Percentiles rank a stretch among this genome's conserved stretches.
These are phyloP conservation scores for Suhomyces faveliae DNA, from an alignment of 805 yeast species.

Conservation along the genomic window DNA sequence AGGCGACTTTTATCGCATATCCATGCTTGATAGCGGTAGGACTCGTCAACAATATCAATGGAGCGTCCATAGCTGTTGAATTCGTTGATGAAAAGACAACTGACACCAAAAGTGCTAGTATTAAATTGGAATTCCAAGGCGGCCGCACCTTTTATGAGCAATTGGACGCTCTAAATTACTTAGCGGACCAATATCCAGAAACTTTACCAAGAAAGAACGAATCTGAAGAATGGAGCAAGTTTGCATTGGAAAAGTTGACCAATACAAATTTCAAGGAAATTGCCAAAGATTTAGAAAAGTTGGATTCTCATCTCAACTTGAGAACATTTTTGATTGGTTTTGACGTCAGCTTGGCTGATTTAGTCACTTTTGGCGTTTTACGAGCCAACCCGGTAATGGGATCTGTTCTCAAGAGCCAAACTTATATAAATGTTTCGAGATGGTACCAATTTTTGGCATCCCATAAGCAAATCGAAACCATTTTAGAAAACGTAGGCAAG, in stretches of 20 bases:
- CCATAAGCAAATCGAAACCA: constrained; percentile 63
- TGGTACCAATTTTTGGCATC: constrained; percentile 83
- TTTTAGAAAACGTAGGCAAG: constrained; percentile 64
- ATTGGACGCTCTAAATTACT: constrained; percentile 44
- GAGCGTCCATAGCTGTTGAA: constrained; percentile 54
- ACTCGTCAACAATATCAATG: constrained; percentile 54
- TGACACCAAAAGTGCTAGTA: constrained; percentile 37
- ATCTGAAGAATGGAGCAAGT: constrained; percentile 58
- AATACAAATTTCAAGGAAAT: constrained; percentile 87
- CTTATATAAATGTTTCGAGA: constrained; percentile 83
- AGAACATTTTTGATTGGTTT: constrained; percentile 75
- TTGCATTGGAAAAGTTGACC: constrained; percentile 65
- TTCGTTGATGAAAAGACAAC: constrained; percentile 65
- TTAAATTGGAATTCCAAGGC: constrained; percentile 40
- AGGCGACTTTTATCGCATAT: constrained; percentile 81
- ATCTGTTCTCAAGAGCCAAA: constrained; percentile 79
- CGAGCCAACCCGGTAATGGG: constrained; percentile 93
- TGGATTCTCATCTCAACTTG: constrained; percentile 81
- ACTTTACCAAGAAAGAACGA: constrained; percentile 26
- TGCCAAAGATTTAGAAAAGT: constrained; percentile 69
- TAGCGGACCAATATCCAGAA: constrained; percentile 55
- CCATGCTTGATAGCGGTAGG: constrained; percentile 76
- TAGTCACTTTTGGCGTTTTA: constrained; percentile 91
- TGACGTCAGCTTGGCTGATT: constrained; percentile 68
- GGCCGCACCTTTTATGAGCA: constrained; percentile 44